Conservation (phyloP, 805 yeast genomes). For the Blastobotrys americana region DNA sequence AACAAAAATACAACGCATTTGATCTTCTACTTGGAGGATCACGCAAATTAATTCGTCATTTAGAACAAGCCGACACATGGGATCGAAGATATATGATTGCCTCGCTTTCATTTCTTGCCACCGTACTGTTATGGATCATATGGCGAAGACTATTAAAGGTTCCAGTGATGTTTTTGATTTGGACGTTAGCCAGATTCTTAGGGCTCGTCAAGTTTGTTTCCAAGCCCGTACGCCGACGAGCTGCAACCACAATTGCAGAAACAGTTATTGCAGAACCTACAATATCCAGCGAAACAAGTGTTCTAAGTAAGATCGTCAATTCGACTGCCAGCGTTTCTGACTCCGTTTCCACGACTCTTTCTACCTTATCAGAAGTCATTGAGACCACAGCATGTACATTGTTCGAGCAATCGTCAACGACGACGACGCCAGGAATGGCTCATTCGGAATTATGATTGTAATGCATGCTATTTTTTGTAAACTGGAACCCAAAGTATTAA, state of each 20-base stretch:
- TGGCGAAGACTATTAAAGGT: constrained; percentile 33
- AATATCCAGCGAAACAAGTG: too few relatives aligned
- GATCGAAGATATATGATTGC: constrained; percentile 34
- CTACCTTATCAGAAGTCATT: neutral
- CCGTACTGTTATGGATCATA: constrained; percentile 32
- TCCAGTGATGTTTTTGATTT: constrained; percentile 30
- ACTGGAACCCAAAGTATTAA: constrained; percentile 13
- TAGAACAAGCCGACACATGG: constrained; percentile 36
- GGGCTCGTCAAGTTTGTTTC: constrained; percentile 12
- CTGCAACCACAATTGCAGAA: too few relatives aligned
- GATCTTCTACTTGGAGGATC: constrained; percentile 33
- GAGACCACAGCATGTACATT: neutral
- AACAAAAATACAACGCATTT: constrained; percentile 31
- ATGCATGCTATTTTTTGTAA: too few relatives aligned
- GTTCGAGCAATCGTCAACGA: neutral
- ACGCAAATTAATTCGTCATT: constrained; percentile 28
- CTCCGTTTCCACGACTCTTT: neutral
- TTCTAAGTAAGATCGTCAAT: neutral
- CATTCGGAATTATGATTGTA: too few relatives aligned
- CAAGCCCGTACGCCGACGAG: too few relatives aligned
- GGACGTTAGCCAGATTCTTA: constrained; percentile 22
- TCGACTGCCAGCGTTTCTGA: neutral
- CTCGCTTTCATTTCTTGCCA: constrained; percentile 32
- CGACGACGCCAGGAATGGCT: neutral
- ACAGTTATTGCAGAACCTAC: too few relatives aligned